Base-by-base conservation (phyloP, 2,329 filamentous ascomycete species). In the Apiospora rasikravindrae region DNA sequence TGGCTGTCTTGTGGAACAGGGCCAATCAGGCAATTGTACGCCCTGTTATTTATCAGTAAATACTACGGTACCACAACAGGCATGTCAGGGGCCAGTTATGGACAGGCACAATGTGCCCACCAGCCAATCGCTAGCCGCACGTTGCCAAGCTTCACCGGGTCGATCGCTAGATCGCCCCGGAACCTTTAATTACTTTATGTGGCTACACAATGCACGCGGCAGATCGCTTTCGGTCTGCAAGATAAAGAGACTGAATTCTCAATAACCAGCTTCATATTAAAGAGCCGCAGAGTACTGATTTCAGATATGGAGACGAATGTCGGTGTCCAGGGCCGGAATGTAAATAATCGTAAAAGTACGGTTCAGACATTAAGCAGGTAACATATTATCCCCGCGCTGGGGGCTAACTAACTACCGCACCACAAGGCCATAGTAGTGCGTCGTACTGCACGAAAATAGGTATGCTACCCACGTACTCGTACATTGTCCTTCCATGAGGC, bases 101-200 rank as follows among this genome's bases (percentile, higher is more conserved):
- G 29, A 22, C 53, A n/a, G 53, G 29, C 53, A 37, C 57, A 33
- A 40, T n/a, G 22, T 16, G 57, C 57, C 40, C 16, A 11, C 8
- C 57, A 37, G 33, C 57, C 57, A 64, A 64, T 64, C 57, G 33
- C 19, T 13, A 40, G 57, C 33, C 57, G 57, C 57, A 40, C 57
- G 57, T 64, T 64, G 57, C 33, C 57, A 64, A 64, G 57, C 57
- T 64, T 64, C 33, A 64, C 57, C 33, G 57, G 57, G 33, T 24
- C 19, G 57, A 10, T 64, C 53, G 53, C 57, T n/a, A 64, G 33
- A 22, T 37, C 33, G 19, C 33, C 57, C 57, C 57, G 19, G 33
- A 22, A 64, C 33, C n/a, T 22, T 64, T 64, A 1, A 64, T 64
- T 40, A 40, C 6, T 42, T 42, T 10, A 42, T 42, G 40, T 42